A percentile compares a stretch with the other conserved stretches of the same genome.
Conservation (phyloP, 768 basidiomycete genomes). For the Ramaria sp. region DNA sequence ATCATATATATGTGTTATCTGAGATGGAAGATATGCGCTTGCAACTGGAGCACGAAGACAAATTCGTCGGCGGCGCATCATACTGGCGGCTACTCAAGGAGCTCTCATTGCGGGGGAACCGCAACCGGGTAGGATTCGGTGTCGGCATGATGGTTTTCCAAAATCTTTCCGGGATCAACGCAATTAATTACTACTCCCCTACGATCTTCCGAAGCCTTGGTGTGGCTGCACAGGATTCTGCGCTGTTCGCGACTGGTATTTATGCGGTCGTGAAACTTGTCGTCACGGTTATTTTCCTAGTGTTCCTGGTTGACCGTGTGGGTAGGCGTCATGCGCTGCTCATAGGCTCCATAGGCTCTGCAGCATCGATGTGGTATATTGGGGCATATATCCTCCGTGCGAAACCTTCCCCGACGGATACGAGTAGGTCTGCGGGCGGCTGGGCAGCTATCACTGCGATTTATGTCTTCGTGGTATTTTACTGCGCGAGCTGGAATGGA, state of each 20-base stretch:
- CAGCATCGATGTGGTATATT: slow-evolving; percentile 13
- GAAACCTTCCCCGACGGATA: slow-evolving; percentile 15
- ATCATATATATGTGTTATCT: background rate
- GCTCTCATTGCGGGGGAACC: background rate
- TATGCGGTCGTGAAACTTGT: slow-evolving; percentile 28
- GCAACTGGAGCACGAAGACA: too few species aligned
- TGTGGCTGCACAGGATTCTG: slow-evolving; percentile 29
- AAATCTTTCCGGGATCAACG: slow-evolving; percentile 38
- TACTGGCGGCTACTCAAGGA: slow-evolving; percentile 25
- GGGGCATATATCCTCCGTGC: slow-evolving; percentile 33
- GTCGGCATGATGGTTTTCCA: slow-evolving; percentile 32
- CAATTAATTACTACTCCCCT: slow-evolving; percentile 44
- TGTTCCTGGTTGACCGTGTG: slow-evolving; percentile 34
- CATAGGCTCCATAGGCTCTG: too few species aligned
- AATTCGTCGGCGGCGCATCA: slow-evolving; percentile 20
- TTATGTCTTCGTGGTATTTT: slow-evolving; percentile 38
- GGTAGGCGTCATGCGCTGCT: too few species aligned
- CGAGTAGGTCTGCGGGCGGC: too few species aligned
- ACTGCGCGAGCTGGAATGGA: slow-evolving; percentile 33
- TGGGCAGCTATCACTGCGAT: slow-evolving; percentile 28
- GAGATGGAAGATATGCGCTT: background rate
- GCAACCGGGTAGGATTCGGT: slow-evolving; percentile 26
- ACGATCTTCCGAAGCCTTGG: slow-evolving; percentile 38
- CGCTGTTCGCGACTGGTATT: slow-evolving; percentile 39
- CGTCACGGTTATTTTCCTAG: slow-evolving; percentile 25